These are phyloP conservation scores for Lachancea thermotolerans DNA, from an alignment of 805 yeast genomes.

Conservation along the genomic window DNA sequence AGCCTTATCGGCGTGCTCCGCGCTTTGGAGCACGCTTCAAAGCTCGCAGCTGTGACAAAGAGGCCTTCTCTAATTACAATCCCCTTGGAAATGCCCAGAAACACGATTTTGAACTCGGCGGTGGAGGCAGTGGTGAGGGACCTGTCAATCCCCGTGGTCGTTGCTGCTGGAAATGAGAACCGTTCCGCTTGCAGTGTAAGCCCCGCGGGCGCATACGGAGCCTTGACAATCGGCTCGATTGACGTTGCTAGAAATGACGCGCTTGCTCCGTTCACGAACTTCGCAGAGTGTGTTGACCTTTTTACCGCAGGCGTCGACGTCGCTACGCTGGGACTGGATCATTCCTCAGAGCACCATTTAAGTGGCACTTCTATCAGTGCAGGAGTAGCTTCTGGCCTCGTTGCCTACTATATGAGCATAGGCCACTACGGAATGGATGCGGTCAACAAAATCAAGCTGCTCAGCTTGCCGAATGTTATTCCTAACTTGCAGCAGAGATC, in stretches of 20 bases:
- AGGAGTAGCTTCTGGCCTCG: constrained; percentile 40
- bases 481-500: constrained; percentile 1
- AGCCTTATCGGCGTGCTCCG: constrained; percentile 55
- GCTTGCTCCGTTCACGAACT: constrained; percentile 73
- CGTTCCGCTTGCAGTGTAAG: constrained; percentile 72
- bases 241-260: constrained; percentile 58
- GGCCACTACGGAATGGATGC: constrained; percentile 35
- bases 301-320: constrained; percentile 77
- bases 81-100: constrained; percentile 37
- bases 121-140: constrained; percentile 59
- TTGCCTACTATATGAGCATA: constrained; percentile 39
- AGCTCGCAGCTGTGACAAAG: constrained; percentile 38
- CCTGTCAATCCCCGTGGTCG: constrained; percentile 64
- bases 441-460: constrained; percentile 18
- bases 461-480: constrained; percentile 1
- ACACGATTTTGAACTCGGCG: constrained; percentile 59
- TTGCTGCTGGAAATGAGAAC: constrained; percentile 83
- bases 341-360: constrained; percentile 15
- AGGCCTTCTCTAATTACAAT: constrained; percentile 63
- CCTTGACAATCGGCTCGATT: constrained; percentile 82
- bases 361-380: constrained; percentile 49
- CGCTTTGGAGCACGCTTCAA: constrained; percentile 61
- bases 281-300: constrained; percentile 83
- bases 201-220: constrained; percentile 71
- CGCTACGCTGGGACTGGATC: constrained; percentile 22